These are phyloP conservation scores for Russula sp. DNA, from an alignment of 768 basidiomycete genomes.

Conservation along the genomic window DNA sequence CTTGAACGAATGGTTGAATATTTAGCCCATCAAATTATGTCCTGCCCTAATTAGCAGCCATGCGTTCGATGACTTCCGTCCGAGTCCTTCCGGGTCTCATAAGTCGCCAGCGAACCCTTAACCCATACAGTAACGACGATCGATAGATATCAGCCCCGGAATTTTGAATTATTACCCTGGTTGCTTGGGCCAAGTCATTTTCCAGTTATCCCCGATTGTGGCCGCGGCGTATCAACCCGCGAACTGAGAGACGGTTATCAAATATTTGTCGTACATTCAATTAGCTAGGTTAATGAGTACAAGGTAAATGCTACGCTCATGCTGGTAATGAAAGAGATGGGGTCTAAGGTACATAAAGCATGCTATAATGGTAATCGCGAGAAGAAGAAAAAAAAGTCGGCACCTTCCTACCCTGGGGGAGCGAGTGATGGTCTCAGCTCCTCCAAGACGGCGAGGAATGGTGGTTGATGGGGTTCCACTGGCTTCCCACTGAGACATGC, in stretches of 20 bases:
- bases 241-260: neutral
- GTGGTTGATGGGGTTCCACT: conserved; percentile 50
- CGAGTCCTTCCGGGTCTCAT: no score
- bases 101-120: neutral
- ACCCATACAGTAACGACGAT: neutral
- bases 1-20: neutral
- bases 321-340: neutral
- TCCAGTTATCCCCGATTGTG: neutral
- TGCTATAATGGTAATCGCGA: conserved; percentile 6
- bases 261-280: neutral
- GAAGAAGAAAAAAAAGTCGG: no score
- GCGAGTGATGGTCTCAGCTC: conserved; percentile 33
- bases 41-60: neutral
- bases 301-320: neutral
- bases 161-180: neutral
- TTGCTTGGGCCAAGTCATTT: neutral
- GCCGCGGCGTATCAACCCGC: neutral
- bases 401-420: neutral
- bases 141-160: neutral
- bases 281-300: conserved; percentile 8
- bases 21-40: neutral
- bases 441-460: conserved; percentile 65
- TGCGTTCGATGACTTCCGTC: neutral
- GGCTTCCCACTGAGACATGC: conserved; percentile 53
- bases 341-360: conserved; percentile 22